Conservation (phyloP, 2,329 filamentous ascomycete genomes). For the Pyrenophora teres region DNA sequence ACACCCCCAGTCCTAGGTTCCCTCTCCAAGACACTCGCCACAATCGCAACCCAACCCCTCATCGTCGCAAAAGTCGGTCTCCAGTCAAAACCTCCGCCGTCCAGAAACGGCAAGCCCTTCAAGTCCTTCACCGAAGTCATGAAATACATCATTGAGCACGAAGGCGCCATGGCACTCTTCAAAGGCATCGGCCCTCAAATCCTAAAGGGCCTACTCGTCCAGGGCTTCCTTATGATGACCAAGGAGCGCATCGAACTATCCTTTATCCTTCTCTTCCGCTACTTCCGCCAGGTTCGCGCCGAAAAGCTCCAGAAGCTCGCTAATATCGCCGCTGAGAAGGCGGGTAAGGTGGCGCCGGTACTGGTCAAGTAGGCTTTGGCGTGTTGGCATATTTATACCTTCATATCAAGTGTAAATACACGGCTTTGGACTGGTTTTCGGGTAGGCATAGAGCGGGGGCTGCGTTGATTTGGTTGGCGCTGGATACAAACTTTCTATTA, state of each 20-base stretch:
- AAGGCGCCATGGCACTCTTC: constrained; percentile 83
- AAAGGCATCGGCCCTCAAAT: constrained; percentile 97
- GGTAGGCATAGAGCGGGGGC: neutral
- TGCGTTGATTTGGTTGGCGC: neutral
- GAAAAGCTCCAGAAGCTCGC: constrained; percentile 72
- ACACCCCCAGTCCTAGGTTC: constrained; percentile 75
- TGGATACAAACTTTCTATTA: neutral
- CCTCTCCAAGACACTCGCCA: constrained; percentile 89
- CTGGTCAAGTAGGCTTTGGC: constrained; percentile 33
- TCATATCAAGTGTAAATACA: constrained; percentile 10
- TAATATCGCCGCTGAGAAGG: constrained; percentile 64
- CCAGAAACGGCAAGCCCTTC: constrained; percentile 86
- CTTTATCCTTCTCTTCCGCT: constrained; percentile 85
- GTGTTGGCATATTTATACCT: constrained; percentile 3
- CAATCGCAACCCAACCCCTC: constrained; percentile 87
- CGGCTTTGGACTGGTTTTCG: neutral
- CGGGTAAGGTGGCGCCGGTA: constrained; percentile 39
- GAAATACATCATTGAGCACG: constrained; percentile 87
- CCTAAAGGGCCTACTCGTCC: constrained; percentile 87
- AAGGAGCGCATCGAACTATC: constrained; percentile 93
- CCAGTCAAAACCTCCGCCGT: constrained; percentile 87
- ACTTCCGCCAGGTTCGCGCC: constrained; percentile 71
- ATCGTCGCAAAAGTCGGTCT: constrained; percentile 98
- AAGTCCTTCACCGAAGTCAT: constrained; percentile 94
- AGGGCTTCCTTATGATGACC: constrained; percentile 98